These are phyloP conservation scores for Torulaspora maleeae DNA, from an alignment of 805 yeast species.

Conservation along the genomic window DNA sequence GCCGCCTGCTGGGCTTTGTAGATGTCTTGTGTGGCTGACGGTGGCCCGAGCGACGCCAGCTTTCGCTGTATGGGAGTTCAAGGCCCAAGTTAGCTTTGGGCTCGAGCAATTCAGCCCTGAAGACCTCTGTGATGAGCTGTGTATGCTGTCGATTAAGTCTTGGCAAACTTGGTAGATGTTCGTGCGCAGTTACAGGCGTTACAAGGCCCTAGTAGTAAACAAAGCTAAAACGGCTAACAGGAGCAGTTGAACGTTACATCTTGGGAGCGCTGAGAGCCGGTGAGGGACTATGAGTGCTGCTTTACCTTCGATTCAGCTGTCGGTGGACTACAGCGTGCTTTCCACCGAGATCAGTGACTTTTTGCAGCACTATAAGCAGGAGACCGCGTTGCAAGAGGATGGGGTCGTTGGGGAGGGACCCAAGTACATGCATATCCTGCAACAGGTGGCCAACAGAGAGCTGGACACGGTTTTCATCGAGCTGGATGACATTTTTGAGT, in stretches of 20 bases:
- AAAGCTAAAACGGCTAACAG: background rate
- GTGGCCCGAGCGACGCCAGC: too few species aligned
- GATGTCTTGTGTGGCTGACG: too few species aligned
- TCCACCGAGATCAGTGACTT: conserved; percentile 57
- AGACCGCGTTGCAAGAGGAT: conserved; percentile 25
- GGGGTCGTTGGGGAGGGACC: conserved; percentile 44
- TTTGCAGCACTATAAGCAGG: conserved; percentile 56
- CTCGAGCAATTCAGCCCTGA: too few species aligned
- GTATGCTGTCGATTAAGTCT: too few species aligned
- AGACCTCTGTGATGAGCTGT: too few species aligned
- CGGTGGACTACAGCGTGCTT: conserved; percentile 69
- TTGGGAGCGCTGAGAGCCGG: background rate
- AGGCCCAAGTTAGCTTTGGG: too few species aligned
- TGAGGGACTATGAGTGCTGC: conserved; percentile 29
- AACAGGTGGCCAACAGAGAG: conserved; percentile 81
- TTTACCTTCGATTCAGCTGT: conserved; percentile 62
- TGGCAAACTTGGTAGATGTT: too few species aligned
- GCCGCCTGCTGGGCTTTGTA: too few species aligned
- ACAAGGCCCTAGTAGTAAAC: background rate
- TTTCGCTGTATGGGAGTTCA: too few species aligned
- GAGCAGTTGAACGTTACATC: background rate
- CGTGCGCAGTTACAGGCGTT: too few species aligned
- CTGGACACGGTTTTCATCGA: conserved; percentile 63
- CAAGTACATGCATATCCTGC: conserved; percentile 72
- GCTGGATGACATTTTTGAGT: conserved; percentile 75